Evolutionary conservation across 2,329 filamentous ascomycete species (phyloP), one percentile per base, ranked within the genome.

Genomic region (Fusarium xylarioides): DNA sequence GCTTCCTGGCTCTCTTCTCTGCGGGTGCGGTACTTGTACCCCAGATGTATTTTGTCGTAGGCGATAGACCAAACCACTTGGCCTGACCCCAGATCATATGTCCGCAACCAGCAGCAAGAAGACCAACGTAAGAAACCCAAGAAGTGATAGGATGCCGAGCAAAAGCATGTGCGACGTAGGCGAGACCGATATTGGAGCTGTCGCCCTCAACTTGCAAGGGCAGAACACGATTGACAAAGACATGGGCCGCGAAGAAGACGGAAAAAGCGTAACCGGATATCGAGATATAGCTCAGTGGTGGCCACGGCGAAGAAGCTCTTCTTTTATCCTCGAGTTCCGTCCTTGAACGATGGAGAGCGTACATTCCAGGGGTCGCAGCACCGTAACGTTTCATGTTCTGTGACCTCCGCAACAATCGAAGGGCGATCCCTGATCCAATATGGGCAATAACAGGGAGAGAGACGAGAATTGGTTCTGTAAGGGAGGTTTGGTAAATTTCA

Each of bases 81-180:
- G 94, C 93, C 83, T 90, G 90, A 5, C 95, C 95, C 90, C 94
- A 97, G 12, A 93, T 89, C 80, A 95, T 91, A 83, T 98, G 95
- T 67, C 91, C 93, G 30, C 89, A 91, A 0, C 91, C 92, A 0
- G 91, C 82, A 21, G 84, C 85, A 11, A 97, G 84, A 54, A 98
- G 85, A 4, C 90, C 87, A 3, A 85, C 78, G 80, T 97, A 97
- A 3, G 92, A 91, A 2, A 87, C 75, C 80, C 90, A 92, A n/a
- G 92, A 90, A 14, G 92, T 80, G 4, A 86, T 74, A 0, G 91
- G 91, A 77, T 93, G 91, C 19, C 89, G 87, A 35, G 92, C 91
- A 79, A 98, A 96, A 6, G 93, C 94, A 82, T 98, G 95, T 18
- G 91, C 90, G 12, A 98, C 91, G 80, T 93, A 98, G 18, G 90